Percentiles rank a stretch among this genome's conserved stretches.
Evolutionary conservation across 257 asterid genomes (phyloP).

Genomic region (Scutellaria baicalensis): DNA sequence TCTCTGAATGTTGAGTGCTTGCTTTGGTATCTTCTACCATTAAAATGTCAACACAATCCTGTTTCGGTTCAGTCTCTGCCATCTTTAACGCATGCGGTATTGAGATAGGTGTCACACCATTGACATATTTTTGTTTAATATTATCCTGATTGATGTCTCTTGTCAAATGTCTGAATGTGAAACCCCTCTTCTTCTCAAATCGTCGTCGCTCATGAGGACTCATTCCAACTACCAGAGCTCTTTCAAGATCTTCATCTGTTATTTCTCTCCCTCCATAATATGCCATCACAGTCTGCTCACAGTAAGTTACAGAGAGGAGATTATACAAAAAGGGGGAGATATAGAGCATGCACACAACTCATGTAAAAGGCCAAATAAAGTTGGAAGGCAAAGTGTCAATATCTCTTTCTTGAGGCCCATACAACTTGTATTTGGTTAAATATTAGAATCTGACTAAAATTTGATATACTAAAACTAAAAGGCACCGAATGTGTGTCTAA

Average conservation of each 20-base stretch:
- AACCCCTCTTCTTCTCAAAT: conserved; percentile 58
- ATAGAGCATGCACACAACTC: neutral
- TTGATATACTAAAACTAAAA: neutral
- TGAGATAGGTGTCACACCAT: conserved; percentile 6
- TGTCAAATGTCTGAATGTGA: conserved; percentile 32
- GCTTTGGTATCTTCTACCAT: too few relatives aligned
- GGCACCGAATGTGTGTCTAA: neutral
- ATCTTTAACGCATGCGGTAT: conserved; percentile 7
- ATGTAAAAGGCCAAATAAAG: neutral
- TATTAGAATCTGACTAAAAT: neutral
- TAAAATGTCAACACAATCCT: neutral
- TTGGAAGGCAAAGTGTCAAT: neutral
- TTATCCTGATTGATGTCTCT: conserved; percentile 9
- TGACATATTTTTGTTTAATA: neutral
- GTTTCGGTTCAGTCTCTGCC: conserved; percentile 26
- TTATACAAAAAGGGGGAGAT: neutral
- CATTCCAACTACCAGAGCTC: conserved; percentile 81
- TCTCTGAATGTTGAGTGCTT: too few relatives aligned
- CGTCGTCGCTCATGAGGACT: conserved; percentile 78
- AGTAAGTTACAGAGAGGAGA: conserved; percentile 2
- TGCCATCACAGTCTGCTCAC: conserved; percentile 56
- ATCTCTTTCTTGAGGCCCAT: neutral
- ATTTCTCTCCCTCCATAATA: conserved; percentile 91
- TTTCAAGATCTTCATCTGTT: conserved; percentile 74
- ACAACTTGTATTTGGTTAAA: neutral